Percentiles rank a stretch among this genome's conserved stretches.
These are phyloP conservation scores for Aspergillus fumigatus DNA, from an alignment of 2,329 filamentous ascomycete species.

Conservation along the genomic window DNA sequence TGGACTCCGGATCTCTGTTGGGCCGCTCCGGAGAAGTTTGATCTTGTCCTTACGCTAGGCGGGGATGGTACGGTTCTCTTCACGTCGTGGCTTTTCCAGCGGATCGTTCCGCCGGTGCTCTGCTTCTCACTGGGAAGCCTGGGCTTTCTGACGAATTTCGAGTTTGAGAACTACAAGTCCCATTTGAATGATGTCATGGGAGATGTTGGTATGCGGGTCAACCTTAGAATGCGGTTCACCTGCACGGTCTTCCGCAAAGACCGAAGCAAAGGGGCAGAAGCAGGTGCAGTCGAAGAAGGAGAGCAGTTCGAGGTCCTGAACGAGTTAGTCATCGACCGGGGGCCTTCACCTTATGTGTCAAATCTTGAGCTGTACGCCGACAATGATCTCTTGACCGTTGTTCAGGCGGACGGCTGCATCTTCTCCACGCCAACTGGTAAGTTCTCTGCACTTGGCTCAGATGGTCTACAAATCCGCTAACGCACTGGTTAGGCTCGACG, in stretches of 20 bases:
- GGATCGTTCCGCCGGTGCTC: conserved; percentile 87
- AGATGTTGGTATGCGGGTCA: conserved; percentile 92
- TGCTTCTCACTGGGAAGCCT: conserved; percentile 89
- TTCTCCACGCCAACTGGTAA: conserved; percentile 89
- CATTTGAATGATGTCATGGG: conserved; percentile 89
- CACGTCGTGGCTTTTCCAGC: conserved; percentile 94
- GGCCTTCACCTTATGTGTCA: conserved; percentile 93
- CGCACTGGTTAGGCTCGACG: conserved; percentile 58
- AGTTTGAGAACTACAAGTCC: conserved; percentile 83
- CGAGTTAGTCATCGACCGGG: conserved; percentile 95
- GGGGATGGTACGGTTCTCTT: conserved; percentile 97
- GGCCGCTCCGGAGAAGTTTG: conserved; percentile 89
- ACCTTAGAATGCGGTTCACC: conserved; percentile 96
- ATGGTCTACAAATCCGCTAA: conserved; percentile 3
- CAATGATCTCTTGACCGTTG: conserved; percentile 87
- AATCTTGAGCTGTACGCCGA: conserved; percentile 96
- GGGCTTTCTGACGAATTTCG: conserved; percentile 94
- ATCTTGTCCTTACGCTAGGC: conserved; percentile 86
- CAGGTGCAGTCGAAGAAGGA: conserved; percentile 69
- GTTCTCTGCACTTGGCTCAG: conserved; percentile 5
- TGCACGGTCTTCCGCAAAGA: conserved; percentile 87
- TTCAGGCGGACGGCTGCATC: conserved; percentile 96
- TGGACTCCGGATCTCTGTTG: conserved; percentile 97
- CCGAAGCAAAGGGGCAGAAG: conserved; percentile 40
- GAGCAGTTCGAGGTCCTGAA: conserved; percentile 98